phyloP scores from a whole-genome alignment of 106 monocot genomes.

The Cymbidium sinense region DNA sequence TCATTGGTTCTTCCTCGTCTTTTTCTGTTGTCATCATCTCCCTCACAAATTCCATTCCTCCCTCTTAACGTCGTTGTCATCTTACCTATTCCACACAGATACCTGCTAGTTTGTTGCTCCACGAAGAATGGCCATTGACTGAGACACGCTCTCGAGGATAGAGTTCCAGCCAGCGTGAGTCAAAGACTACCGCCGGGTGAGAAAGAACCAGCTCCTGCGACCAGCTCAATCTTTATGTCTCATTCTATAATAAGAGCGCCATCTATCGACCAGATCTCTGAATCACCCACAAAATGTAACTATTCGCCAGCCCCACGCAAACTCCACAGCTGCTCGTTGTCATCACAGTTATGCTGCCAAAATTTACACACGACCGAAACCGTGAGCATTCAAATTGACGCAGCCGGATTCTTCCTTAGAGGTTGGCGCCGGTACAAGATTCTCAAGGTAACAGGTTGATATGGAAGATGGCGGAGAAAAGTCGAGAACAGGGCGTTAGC shows the following conservation, averaged over 20 bases:
- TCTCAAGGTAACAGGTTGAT: conserved; percentile 16
- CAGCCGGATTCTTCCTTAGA: conserved; percentile 24
- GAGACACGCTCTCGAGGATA: conserved; percentile 17
- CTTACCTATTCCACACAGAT: conserved; percentile 2
- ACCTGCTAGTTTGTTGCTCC: conserved; percentile 12
- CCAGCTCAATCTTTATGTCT: conserved; percentile 20
- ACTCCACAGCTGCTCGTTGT: conserved; percentile 21
- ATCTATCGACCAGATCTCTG: conserved; percentile 13
- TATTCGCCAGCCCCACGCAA: conserved; percentile 24
- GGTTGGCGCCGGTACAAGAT: background rate
- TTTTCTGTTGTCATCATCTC: conserved; percentile 3
- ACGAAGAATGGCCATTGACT: conserved; percentile 29
- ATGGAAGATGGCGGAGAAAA: conserved; percentile 33
- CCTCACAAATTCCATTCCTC: background rate
- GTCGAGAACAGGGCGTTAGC: conserved; percentile 24
- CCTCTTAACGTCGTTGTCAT: conserved; percentile 8
- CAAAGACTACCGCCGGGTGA: conserved; percentile 23
- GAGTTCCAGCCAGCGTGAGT: conserved; percentile 34
- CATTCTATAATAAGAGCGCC: conserved; percentile 6
- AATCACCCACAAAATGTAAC: conserved; percentile 20
- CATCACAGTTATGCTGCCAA: conserved; percentile 33
- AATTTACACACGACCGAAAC: conserved; percentile 28
- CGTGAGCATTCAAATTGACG: conserved; percentile 9
- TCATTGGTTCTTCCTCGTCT: conserved; percentile 2
- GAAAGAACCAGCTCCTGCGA: conserved; percentile 25